phyloP scores from a whole-genome alignment of 1,139 yeast species.

The Ogataea hybrid region DNA sequence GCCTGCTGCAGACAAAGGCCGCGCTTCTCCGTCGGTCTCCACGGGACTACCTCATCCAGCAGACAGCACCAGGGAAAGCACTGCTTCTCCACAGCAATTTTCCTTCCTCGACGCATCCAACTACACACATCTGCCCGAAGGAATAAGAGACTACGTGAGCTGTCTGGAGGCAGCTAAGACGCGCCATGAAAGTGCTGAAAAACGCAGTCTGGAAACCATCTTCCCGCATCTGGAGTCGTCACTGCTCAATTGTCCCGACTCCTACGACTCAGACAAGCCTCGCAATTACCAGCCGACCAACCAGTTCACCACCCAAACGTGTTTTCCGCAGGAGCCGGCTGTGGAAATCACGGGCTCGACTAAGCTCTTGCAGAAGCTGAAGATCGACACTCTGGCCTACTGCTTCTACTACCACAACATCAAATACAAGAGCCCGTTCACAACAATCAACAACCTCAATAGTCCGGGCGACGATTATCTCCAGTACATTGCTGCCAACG shows the following conservation, averaged over 20 bases:
- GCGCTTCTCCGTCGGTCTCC: slow-evolving; percentile 6
- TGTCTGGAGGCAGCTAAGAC: slow-evolving; percentile 45
- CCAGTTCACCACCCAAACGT: slow-evolving; percentile 88
- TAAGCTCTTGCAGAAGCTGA: slow-evolving; percentile 66
- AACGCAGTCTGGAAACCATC: slow-evolving; percentile 53
- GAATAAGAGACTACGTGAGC: slow-evolving; percentile 44
- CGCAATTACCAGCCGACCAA: slow-evolving; percentile 73
- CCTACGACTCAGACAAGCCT: slow-evolving; percentile 87
- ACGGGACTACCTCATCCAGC: slow-evolving; percentile 7
- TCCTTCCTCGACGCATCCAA: slow-evolving; percentile 22
- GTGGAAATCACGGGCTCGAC: slow-evolving; percentile 48
- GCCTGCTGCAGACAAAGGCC: slow-evolving; percentile 5
- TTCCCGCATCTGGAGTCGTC: slow-evolving; percentile 68
- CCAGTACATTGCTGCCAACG: slow-evolving; percentile 82
- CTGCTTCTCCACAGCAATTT: slow-evolving; percentile 15
- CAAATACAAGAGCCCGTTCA: slow-evolving; percentile 29
- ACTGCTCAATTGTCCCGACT: slow-evolving; percentile 87
- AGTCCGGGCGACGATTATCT: slow-evolving; percentile 55
- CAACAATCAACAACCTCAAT: slow-evolving; percentile 21
- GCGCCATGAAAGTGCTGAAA: slow-evolving; percentile 27
- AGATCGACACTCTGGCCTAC: slow-evolving; percentile 85
- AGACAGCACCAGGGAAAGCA: slow-evolving; percentile 14
- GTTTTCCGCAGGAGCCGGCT: slow-evolving; percentile 90
- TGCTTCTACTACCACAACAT: slow-evolving; percentile 75
- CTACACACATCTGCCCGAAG: slow-evolving; percentile 41